These are phyloP conservation scores for Ophiorrhiza pumila DNA, from an alignment of 257 asterid species.

Conservation along the genomic window DNA sequence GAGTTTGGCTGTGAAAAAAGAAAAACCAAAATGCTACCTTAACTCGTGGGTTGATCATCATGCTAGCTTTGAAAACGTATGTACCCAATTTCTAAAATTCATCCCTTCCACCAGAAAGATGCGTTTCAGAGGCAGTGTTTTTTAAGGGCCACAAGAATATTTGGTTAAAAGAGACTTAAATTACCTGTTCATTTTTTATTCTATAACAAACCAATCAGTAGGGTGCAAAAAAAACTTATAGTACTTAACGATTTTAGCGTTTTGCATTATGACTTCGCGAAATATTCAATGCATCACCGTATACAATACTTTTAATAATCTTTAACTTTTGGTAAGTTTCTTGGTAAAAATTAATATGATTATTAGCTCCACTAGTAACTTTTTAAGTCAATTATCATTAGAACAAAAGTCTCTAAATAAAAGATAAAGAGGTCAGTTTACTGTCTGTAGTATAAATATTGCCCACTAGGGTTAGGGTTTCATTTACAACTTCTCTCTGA, in stretches of 20 bases:
- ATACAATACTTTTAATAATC: too few species aligned
- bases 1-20: background rate
- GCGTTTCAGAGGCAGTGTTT: background rate
- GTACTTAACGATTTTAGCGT: background rate
- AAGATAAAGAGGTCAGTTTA: background rate
- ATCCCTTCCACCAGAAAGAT: background rate
- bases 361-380: background rate
- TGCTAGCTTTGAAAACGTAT: background rate
- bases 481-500: background rate
- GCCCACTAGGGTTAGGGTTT: constrained; percentile 28
- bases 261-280: background rate
- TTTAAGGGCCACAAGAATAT: background rate
- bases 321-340: background rate
- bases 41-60: too few species aligned
- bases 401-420: background rate
- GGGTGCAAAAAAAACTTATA: background rate
- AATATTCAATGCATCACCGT: background rate
- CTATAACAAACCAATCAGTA: constrained; percentile 4
- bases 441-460: background rate
- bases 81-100: too few species aligned
- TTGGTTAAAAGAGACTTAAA: background rate
- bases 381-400: background rate
- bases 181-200: background rate
- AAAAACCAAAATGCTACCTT: too few species aligned
- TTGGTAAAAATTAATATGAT: background rate